A percentile compares a stretch with the other conserved stretches of the same genome.
Evolutionary conservation across 2,329 filamentous ascomycete genomes (phyloP).

Genomic region (Curvularia hawaiiensis): DNA sequence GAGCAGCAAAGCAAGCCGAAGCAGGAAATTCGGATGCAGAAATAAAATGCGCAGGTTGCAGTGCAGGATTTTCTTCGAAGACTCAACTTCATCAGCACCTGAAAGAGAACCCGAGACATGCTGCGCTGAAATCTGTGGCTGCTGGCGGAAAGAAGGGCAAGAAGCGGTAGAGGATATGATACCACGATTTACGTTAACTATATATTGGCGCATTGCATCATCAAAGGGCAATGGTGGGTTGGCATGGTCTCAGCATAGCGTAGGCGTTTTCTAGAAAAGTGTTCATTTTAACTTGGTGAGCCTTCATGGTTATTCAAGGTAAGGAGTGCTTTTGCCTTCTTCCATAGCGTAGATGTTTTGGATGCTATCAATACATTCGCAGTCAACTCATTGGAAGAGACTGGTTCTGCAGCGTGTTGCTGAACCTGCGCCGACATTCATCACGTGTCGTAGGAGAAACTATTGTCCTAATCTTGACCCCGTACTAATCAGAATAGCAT

Average conservation of each 20-base stretch:
- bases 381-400: not conserved
- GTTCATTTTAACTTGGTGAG: not conserved
- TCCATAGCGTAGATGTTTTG: not conserved
- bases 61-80: conserved; percentile 75
- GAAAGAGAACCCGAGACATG: conserved; percentile 64
- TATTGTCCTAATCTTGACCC: not conserved
- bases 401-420: not conserved
- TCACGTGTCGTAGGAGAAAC: not conserved
- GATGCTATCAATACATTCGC: not conserved
- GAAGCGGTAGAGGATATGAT: conserved; percentile 18
- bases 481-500: not conserved
- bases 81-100: conserved; percentile 77
- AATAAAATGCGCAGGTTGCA: conserved; percentile 78
- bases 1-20: conserved; percentile 50
- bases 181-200: conserved; percentile 6
- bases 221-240: not conserved
- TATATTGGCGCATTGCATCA: not conserved
- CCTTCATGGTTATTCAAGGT: not conserved
- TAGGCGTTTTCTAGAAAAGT: not conserved
- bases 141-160: conserved; percentile 30
- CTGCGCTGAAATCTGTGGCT: conserved; percentile 51
- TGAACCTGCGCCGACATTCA: not conserved
- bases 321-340: not conserved
- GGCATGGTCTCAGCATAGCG: conserved; percentile 2
- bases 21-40: conserved; percentile 43